phyloP scores from a whole-genome alignment of 202 grass and related monocot genomes.

The Zizania palustris region DNA sequence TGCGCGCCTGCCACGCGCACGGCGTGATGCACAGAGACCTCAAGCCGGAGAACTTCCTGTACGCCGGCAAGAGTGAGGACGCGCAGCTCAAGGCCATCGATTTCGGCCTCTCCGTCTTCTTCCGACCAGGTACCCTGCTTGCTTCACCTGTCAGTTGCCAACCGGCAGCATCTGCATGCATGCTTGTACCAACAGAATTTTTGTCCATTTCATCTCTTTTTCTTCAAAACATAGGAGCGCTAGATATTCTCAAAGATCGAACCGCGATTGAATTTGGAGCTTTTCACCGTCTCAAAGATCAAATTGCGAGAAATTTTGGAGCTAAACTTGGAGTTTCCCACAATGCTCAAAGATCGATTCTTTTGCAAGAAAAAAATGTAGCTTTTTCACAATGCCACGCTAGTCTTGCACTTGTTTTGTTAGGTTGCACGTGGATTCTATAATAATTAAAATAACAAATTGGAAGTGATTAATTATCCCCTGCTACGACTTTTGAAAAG shows the following conservation, averaged over 20 bases:
- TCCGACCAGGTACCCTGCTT: conserved; percentile 60
- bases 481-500: not conserved
- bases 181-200: not conserved
- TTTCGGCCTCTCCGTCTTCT: conserved; percentile 85
- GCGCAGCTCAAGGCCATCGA: conserved; percentile 84
- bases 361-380: not conserved
- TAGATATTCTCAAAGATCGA: not conserved
- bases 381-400: not conserved
- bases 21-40: conserved; percentile 85
- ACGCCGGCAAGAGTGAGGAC: conserved; percentile 54
- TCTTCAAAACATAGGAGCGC: not conserved
- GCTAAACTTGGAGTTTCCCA: no score
- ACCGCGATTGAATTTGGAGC: no score
- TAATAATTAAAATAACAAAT: not conserved
- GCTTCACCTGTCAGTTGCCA: no score
- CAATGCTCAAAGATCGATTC: not conserved
- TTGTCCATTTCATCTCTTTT: not conserved
- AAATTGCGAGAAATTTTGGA: no score
- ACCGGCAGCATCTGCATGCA: not conserved
- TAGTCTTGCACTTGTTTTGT: not conserved
- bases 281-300: no score
- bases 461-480: not conserved
- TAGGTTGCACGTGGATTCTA: not conserved
- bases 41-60: conserved; percentile 82
- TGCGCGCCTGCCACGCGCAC: conserved; percentile 58